A percentile compares a stretch with the other conserved stretches of the same genome.
Evolutionary conservation across 2,329 filamentous ascomycete genomes (phyloP).

Genomic region (Fusarium sp.): DNA sequence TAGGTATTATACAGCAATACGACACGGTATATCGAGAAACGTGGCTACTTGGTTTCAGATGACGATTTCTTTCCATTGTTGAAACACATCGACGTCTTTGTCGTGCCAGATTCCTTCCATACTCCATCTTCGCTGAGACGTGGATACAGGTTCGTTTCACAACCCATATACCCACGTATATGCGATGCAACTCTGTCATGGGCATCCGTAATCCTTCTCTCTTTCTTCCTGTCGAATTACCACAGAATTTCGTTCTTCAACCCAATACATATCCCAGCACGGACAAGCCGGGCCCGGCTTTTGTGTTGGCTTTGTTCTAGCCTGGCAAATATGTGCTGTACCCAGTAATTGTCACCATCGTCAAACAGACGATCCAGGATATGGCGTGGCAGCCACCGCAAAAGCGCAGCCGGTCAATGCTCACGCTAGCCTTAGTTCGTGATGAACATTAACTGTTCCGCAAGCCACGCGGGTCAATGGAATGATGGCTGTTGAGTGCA

Average conservation of each 20-base stretch:
- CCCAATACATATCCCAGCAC: not conserved
- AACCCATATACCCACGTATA: not conserved
- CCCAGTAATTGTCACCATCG: not conserved
- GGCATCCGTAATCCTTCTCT: no score
- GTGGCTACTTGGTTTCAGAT: conserved; percentile 1
- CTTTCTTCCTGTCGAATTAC: no score
- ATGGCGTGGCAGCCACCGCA: conserved; percentile 35
- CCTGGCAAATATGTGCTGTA: not conserved
- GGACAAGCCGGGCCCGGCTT: not conserved
- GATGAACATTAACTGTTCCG: conserved; percentile 38
- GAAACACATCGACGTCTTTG: conserved; percentile 30
- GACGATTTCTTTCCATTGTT: conserved; percentile 33
- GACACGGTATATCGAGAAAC: not conserved
- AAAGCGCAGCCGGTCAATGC: conserved; percentile 31
- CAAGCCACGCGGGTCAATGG: conserved; percentile 50
- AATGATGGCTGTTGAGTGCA: conserved; percentile 38
- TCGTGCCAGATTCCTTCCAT: conserved; percentile 27
- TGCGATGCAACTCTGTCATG: not conserved
- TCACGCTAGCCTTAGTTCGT: conserved; percentile 37
- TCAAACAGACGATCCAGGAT: not conserved
- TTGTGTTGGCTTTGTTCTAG: not conserved
- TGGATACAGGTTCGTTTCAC: not conserved
- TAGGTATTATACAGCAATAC: not conserved
- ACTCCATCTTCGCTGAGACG: conserved; percentile 2
- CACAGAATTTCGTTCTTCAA: no score